These are phyloP conservation scores for Asparagopsis taxiformis DNA, from an alignment of 31 red algal genomes.

Conservation along the genomic window DNA sequence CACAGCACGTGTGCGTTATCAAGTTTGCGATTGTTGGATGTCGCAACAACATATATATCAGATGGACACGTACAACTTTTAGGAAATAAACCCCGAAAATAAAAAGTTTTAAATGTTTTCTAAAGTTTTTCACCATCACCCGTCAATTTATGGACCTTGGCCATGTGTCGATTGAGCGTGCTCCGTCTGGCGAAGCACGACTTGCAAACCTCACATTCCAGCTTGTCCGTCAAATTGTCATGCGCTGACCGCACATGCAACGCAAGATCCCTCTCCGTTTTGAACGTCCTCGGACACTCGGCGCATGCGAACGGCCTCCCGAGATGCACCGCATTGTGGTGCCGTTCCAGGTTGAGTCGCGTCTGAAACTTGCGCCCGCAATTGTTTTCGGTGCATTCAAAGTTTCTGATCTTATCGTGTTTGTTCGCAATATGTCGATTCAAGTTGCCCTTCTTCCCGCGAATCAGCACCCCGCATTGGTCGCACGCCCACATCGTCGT, in stretches of 20 bases:
- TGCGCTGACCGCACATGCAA: constrained; percentile 32
- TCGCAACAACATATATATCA: too few species aligned
- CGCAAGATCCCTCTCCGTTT: constrained; percentile 20
- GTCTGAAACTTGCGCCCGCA: too few species aligned
- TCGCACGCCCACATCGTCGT: constrained; percentile 47
- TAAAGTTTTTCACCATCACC: too few species aligned
- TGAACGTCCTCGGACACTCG: constrained; percentile 37
- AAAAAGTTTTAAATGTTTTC: too few species aligned
- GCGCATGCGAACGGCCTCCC: constrained; percentile 40
- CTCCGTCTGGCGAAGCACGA: constrained; percentile 54
- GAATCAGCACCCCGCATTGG: constrained; percentile 46
- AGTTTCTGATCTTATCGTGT: constrained; percentile 52
- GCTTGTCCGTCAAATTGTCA: too few species aligned
- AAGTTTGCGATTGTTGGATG: too few species aligned
- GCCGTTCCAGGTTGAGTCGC: constrained; percentile 55
- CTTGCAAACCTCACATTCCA: constrained; percentile 14
- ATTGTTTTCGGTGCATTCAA: constrained; percentile 15
- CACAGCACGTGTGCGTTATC: too few species aligned
- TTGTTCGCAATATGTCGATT: constrained; percentile 66
- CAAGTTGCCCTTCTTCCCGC: constrained; percentile 61
- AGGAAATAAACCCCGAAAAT: too few species aligned
- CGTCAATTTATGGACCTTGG: constrained; percentile 42
- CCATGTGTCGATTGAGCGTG: constrained; percentile 51
- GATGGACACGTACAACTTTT: too few species aligned
- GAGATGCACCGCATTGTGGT: constrained; percentile 53